Evolutionary conservation across 1,284 basidiomycete genomes (phyloP).

Genomic region (Erythrobasidium hasegawianum): DNA sequence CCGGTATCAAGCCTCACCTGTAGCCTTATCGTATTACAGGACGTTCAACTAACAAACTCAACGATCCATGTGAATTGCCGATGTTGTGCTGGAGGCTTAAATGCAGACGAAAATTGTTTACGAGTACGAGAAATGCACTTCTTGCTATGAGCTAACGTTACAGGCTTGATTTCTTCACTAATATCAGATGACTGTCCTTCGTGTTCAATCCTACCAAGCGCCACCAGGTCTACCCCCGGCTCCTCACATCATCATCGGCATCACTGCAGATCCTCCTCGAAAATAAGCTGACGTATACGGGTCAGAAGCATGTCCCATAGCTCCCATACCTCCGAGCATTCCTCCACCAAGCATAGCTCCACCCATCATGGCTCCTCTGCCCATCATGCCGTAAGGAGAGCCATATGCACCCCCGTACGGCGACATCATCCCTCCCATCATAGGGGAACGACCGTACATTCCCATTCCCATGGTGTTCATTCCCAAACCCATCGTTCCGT

Average conservation of each 20-base stretch:
- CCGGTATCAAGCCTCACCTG: slow-evolving; percentile 59
- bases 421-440: slow-evolving; percentile 5
- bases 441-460: not conserved
- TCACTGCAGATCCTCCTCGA: not conserved
- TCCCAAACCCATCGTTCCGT: not conserved
- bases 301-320: not conserved
- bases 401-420: slow-evolving; percentile 4
- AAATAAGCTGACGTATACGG: not conserved
- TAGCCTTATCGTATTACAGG: slow-evolving; percentile 29
- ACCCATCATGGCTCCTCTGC: not conserved
- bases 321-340: not conserved
- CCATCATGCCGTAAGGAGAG: not conserved
- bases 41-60: too few species aligned
- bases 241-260: slow-evolving; percentile 1
- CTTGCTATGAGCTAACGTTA: too few species aligned
- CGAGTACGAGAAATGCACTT: too few species aligned
- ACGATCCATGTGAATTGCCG: too few species aligned
- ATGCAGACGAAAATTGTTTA: too few species aligned
- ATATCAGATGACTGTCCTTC: too few species aligned
- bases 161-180: too few species aligned
- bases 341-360: not conserved
- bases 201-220: too few species aligned
- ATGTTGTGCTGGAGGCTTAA: too few species aligned
- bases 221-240: too few species aligned
- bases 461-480: not conserved